Base-by-base conservation (phyloP, 805 yeast species). In the Candida piceae region DNA sequence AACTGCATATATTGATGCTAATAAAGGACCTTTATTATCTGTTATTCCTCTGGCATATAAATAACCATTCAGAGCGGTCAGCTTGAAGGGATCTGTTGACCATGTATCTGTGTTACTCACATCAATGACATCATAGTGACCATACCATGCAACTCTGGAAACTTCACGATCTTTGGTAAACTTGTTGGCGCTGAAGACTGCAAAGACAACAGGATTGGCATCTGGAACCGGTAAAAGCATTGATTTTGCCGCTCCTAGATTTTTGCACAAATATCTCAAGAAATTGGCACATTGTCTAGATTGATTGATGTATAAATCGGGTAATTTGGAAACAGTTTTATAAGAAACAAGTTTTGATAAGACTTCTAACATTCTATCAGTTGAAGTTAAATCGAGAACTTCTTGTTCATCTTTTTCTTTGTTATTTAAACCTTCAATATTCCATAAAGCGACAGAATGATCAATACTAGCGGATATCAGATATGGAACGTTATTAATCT, bases 121-220 rank as follows among this genome's bases (percentile, higher is more conserved):
- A 40, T 83, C 84, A 28, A 90, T 87, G 19, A 90, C 96, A 61
- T 90, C 98, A 55, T 93, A 90, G 66, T 90, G 98, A 1, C 96
- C 97, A 59, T 90, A 90, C 83, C 95, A 90, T 32, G 90, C 58
- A 4, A 87, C 69, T 38, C 84, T 66, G 31, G 76, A 42, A 10
- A 27, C 32, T 26, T 32, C 36, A 5, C 31, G 15, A 28, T 40
- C 32, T n/a, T 26, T 31, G 11, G 27, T 31, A 5, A 15, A 23
- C 9, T 49, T 44, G 35, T 71, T 74, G 4, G 76, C 77, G 39
- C 64, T 63, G 60, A 90, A 90, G 7, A 67, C 63, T 0, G 93
- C 93, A 51, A 75, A 80, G 0, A 90, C 90, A 2, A 89, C 76
- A 0, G 98, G 97, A 51, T 89, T 89, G 4, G 87, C 87, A 50